These are phyloP conservation scores for Pelagomonas calceolata DNA, from an alignment of 108 stramenopile genomes.

Conservation along the genomic window DNA sequence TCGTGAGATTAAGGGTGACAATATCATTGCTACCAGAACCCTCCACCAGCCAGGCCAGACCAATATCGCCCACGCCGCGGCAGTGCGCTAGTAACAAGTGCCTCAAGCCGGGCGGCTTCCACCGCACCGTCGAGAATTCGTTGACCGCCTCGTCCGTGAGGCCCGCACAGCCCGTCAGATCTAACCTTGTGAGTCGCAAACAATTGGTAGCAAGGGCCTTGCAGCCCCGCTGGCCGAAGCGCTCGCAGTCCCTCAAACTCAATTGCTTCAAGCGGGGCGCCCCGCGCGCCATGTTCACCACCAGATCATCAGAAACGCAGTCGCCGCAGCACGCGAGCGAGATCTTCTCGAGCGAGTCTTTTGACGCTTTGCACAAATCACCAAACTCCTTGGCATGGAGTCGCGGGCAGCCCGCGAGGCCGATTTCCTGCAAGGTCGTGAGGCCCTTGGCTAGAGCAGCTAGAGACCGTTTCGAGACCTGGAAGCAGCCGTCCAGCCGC, in stretches of 20 bases:
- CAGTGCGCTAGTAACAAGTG: slow-evolving; percentile 28
- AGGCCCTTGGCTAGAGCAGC: slow-evolving; percentile 23
- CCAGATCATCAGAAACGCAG: slow-evolving; percentile 31
- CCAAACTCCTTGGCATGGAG: slow-evolving; percentile 23
- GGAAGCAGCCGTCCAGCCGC: slow-evolving; percentile 36
- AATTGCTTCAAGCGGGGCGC: slow-evolving; percentile 11
- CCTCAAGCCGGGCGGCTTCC: slow-evolving; percentile 28
- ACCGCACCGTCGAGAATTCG: slow-evolving; percentile 23
- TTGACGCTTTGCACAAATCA: slow-evolving; percentile 20
- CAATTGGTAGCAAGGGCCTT: slow-evolving; percentile 26
- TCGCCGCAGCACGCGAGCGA: slow-evolving; percentile 43
- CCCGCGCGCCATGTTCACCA: slow-evolving; percentile 14
- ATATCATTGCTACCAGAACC: slow-evolving; percentile 20
- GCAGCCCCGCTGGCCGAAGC: slow-evolving; percentile 23
- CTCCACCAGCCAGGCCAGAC: slow-evolving; percentile 39
- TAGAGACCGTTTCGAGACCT: slow-evolving; percentile 22
- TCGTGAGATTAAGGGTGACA: slow-evolving; percentile 33
- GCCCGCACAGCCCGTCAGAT: slow-evolving; percentile 29
- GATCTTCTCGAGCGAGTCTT: slow-evolving; percentile 9
- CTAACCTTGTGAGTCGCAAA: slow-evolving; percentile 19
- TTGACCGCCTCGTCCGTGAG: slow-evolving; percentile 32
- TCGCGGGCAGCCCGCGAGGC: slow-evolving; percentile 37
- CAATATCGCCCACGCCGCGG: slow-evolving; percentile 24
- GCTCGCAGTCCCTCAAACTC: slow-evolving; percentile 36
- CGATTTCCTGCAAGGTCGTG: slow-evolving; percentile 22